A percentile compares a stretch with the other conserved stretches of the same genome.
Evolutionary conservation across 176 grass and related monocot species (phyloP).

Genomic region (Tuctoria greenei): DNA sequence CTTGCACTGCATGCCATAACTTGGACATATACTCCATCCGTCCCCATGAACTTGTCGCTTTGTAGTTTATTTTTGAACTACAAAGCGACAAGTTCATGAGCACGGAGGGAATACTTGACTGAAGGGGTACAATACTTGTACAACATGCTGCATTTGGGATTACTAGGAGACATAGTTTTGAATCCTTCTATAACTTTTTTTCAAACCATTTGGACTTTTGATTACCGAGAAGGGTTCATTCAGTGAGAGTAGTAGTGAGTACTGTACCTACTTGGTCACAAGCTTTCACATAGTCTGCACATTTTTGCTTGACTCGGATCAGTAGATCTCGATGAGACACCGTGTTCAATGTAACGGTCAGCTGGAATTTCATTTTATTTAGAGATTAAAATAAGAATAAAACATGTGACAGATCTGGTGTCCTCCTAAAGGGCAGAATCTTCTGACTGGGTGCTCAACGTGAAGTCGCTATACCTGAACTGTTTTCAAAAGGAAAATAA

Average conservation of each 20-base stretch:
- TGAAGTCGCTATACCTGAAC: not conserved
- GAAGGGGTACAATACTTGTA: conserved; percentile 3
- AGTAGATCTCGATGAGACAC: conserved; percentile 20
- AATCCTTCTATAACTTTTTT: not conserved
- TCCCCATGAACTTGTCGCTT: too few relatives aligned
- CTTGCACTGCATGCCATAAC: conserved; percentile 18
- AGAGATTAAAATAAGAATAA: conserved; percentile 25
- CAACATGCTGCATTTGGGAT: not conserved
- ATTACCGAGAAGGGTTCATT: not conserved
- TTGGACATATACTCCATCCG: not conserved
- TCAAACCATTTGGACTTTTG: not conserved
- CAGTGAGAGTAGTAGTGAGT: not conserved
- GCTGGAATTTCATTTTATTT: not conserved
- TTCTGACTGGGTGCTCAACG: conserved; percentile 12
- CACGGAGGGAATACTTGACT: too few relatives aligned
- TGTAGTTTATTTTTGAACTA: too few relatives aligned
- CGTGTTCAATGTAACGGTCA: not conserved
- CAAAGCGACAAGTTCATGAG: too few relatives aligned
- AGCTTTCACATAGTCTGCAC: not conserved
- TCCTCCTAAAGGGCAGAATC: conserved; percentile 15
- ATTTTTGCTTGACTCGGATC: conserved; percentile 23
- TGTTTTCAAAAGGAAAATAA: not conserved
- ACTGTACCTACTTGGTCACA: conserved; percentile 14
- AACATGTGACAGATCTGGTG: conserved; percentile 23
- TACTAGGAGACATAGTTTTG: not conserved